Conservation (phyloP, 306 rosid genomes). For the Inga laurina region DNA sequence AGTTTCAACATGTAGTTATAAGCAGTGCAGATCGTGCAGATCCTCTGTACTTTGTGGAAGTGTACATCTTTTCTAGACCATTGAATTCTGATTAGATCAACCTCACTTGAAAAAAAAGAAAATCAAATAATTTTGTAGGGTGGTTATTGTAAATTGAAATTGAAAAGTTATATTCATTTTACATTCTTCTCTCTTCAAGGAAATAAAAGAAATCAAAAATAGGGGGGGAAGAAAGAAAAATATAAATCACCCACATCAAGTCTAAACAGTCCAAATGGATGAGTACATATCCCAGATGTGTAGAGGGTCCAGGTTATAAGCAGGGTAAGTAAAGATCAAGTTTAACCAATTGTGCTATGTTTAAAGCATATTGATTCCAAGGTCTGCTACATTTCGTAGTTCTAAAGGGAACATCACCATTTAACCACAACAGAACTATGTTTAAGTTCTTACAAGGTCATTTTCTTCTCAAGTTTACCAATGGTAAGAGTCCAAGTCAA, state of each 20-base stretch:
- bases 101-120: neutral
- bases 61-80: neutral
- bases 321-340: neutral
- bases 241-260: neutral
- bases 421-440: neutral
- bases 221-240: neutral
- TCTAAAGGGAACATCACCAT: neutral
- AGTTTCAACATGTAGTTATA: neutral
- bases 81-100: neutral
- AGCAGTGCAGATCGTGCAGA: neutral
- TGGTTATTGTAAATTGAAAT: neutral
- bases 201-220: neutral
- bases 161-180: neutral
- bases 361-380: neutral
- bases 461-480: neutral
- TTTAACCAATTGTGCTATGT: neutral
- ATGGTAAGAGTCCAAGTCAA: too few relatives aligned
- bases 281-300: neutral
- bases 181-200: neutral
- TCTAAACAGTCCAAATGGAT: neutral
- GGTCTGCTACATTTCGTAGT: neutral
- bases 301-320: neutral
- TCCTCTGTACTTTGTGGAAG: neutral
- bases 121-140: neutral
- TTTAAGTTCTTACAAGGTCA: neutral